phyloP scores from a whole-genome alignment of 202 grass and related monocot species.

The Dendrocalamus latiflorus region DNA sequence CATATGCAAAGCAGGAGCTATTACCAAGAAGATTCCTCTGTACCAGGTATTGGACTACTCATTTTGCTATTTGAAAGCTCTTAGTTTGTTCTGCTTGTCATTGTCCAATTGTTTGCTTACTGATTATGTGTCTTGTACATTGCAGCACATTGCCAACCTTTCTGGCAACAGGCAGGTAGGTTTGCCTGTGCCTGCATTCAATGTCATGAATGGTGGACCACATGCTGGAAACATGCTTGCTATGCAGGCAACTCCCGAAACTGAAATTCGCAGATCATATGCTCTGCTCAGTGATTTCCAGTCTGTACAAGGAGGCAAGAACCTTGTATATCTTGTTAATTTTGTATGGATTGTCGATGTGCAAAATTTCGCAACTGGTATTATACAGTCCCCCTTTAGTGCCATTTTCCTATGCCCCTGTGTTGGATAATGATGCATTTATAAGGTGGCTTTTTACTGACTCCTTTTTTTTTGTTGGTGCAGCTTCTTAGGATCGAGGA shows the following conservation, averaged over 20 bases:
- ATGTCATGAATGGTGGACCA: conserved; percentile 82
- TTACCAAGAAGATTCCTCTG: conserved; percentile 73
- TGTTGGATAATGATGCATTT: too few species aligned
- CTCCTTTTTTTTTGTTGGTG: too few species aligned
- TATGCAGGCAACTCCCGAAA: conserved; percentile 47
- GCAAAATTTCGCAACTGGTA: background rate
- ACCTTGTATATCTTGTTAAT: background rate
- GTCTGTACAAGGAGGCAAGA: conserved; percentile 57
- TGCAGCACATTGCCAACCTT: conserved; percentile 78
- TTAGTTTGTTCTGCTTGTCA: background rate
- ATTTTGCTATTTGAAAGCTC: background rate
- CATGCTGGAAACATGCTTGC: conserved; percentile 91
- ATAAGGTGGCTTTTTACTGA: too few species aligned
- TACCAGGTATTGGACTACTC: conserved; percentile 41
- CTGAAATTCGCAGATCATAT: background rate
- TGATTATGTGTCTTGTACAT: background rate
- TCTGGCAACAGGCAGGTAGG: conserved; percentile 66
- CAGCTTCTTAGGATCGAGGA: conserved; percentile 94
- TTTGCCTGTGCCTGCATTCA: conserved; percentile 76
- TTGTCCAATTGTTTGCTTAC: background rate
- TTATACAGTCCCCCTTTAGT: too few species aligned
- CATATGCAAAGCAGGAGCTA: conserved; percentile 72
- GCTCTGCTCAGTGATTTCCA: background rate
- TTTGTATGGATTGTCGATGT: background rate
- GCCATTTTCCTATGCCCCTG: background rate